Evolutionary conservation across 2,329 filamentous ascomycete species (phyloP).

Genomic region (Bipolaris bicolor): DNA sequence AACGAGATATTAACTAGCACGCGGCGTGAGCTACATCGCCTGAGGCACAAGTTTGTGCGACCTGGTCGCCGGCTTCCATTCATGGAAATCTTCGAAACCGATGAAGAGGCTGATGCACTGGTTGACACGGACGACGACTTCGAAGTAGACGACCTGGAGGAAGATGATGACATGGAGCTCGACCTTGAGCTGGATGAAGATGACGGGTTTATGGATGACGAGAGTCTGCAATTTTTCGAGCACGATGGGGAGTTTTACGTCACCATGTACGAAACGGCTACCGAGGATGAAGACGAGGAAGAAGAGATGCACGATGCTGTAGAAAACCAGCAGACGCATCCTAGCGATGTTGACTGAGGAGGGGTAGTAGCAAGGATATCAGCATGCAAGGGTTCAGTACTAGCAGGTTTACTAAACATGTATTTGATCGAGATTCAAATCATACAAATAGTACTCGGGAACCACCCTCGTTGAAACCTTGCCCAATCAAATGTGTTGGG

Average conservation of each 20-base stretch:
- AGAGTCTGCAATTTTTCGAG: slow-evolving; percentile 12
- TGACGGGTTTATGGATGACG: slow-evolving; percentile 22
- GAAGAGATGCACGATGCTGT: slow-evolving; percentile 10
- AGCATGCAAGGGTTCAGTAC: no score
- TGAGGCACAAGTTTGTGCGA: slow-evolving; percentile 19
- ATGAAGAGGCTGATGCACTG: not conserved
- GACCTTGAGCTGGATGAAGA: slow-evolving; percentile 20
- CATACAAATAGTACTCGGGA: not conserved
- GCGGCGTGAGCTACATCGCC: slow-evolving; percentile 10
- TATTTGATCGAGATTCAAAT: not conserved
- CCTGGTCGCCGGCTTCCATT: not conserved
- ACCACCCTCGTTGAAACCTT: not conserved
- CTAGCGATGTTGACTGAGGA: slow-evolving; percentile 9
- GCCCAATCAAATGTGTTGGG: not conserved
- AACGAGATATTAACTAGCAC: slow-evolving; percentile 17
- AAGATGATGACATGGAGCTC: slow-evolving; percentile 19
- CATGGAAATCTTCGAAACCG: slow-evolving; percentile 5
- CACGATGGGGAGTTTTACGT: slow-evolving; percentile 18
- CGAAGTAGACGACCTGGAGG: slow-evolving; percentile 11
- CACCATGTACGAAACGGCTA: slow-evolving; percentile 11
- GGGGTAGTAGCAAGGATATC: no score
- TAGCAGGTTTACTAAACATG: no score
- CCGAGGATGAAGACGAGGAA: slow-evolving; percentile 6
- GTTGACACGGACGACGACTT: slow-evolving; percentile 7
- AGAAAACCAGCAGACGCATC: slow-evolving; percentile 1